Evolutionary conservation across 371 early-diverging fungal genomes (phyloP).

Genomic region (Chytridiales sp.): DNA sequence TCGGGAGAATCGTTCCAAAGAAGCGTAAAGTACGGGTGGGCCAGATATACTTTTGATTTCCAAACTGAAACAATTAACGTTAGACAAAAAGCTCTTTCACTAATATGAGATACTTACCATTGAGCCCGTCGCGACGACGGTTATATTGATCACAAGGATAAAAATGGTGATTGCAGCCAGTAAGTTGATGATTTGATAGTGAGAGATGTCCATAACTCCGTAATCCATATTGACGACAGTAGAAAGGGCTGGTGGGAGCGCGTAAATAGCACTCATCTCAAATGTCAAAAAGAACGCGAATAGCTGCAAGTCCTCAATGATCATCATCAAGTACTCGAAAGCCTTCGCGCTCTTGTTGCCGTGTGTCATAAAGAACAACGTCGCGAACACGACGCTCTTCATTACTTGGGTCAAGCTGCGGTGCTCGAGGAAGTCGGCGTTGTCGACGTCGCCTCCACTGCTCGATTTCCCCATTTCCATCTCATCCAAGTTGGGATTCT

Average conservation of each 20-base stretch:
- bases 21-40: constrained; percentile 19
- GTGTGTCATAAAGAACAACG: constrained; percentile 24
- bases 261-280: constrained; percentile 4
- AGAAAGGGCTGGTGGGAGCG: too few species aligned
- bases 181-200: too few species aligned
- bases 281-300: constrained; percentile 6
- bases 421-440: not conserved
- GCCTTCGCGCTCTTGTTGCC: constrained; percentile 11
- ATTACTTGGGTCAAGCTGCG: not conserved
- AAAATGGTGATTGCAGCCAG: constrained; percentile 3
- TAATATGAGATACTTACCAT: constrained; percentile 1
- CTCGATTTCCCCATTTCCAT: too few species aligned
- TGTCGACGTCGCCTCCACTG: not conserved
- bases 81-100: too few species aligned
- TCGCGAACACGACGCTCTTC: constrained; percentile 1
- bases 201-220: too few species aligned
- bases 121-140: constrained; percentile 13
- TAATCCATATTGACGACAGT: too few species aligned
- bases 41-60: constrained; percentile 16
- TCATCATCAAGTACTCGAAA: constrained; percentile 6
- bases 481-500: not conserved
- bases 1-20: constrained; percentile 14
- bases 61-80: constrained; percentile 2
- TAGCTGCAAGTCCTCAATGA: constrained; percentile 24
- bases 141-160: constrained; percentile 12